These are phyloP conservation scores for Boletus edulis DNA, from an alignment of 768 basidiomycete species.

Conservation along the genomic window DNA sequence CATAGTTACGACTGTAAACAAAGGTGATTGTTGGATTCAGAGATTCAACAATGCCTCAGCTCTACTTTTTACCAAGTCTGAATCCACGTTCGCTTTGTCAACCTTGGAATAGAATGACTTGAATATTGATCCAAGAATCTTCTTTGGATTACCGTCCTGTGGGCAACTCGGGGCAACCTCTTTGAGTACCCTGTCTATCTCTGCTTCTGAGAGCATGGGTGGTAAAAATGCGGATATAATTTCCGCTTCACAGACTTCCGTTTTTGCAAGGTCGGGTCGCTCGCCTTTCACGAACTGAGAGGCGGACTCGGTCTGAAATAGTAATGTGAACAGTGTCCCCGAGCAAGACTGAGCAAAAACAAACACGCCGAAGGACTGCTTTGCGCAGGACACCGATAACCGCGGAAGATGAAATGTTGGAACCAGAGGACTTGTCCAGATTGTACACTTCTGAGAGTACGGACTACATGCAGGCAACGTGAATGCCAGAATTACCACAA, in stretches of 20 bases:
- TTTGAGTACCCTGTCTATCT: slow-evolving; percentile 52
- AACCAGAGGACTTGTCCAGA: slow-evolving; percentile 54
- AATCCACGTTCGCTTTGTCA: slow-evolving; percentile 58
- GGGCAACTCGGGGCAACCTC: slow-evolving; percentile 35
- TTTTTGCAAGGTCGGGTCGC: slow-evolving; percentile 64
- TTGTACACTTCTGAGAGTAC: slow-evolving; percentile 68
- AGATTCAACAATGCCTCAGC: slow-evolving; percentile 38
- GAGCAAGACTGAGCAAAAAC: slow-evolving; percentile 23
- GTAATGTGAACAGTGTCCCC: slow-evolving; percentile 5
- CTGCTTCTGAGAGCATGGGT: slow-evolving; percentile 51
- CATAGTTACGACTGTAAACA: neutral
- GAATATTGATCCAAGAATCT: slow-evolving; percentile 47
- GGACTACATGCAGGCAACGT: slow-evolving; percentile 40
- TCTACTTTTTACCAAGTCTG: slow-evolving; percentile 53
- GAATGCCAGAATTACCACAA: neutral
- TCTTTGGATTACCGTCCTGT: slow-evolving; percentile 18
- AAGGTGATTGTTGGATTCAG: neutral
- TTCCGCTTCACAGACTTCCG: slow-evolving; percentile 56
- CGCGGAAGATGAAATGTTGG: slow-evolving; percentile 44
- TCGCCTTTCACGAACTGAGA: slow-evolving; percentile 52
- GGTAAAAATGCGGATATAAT: slow-evolving; percentile 58
- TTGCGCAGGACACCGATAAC: slow-evolving; percentile 57
- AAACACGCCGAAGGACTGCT: slow-evolving; percentile 56
- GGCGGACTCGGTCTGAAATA: slow-evolving; percentile 55
- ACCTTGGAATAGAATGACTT: slow-evolving; percentile 62